Evolutionary conservation across 805 yeast genomes (phyloP).

Genomic region (Candida sonorensis): DNA sequence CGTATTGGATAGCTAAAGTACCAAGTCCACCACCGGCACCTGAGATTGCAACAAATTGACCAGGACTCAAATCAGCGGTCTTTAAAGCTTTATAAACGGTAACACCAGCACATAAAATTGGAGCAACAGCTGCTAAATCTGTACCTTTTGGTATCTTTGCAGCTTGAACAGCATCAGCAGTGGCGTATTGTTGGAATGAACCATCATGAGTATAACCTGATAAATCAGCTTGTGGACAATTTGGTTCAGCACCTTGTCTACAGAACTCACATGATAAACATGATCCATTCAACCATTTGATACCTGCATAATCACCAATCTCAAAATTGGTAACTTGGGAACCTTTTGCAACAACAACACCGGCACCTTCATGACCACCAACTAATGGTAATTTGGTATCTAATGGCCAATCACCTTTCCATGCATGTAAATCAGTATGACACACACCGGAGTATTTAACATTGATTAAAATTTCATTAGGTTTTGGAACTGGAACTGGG

Average conservation of each 20-base stretch:
- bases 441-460: conserved; percentile 83
- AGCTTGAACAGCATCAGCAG: conserved; percentile 84
- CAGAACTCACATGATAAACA: conserved; percentile 71
- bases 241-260: conserved; percentile 56
- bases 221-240: conserved; percentile 62
- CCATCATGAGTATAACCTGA: conserved; percentile 90
- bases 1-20: conserved; percentile 68
- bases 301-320: conserved; percentile 72
- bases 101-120: conserved; percentile 85
- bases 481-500: conserved; percentile 69
- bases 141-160: conserved; percentile 68
- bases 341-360: conserved; percentile 71
- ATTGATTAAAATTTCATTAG: conserved; percentile 68
- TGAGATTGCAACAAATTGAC: conserved; percentile 69
- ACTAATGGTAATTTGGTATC: conserved; percentile 62
- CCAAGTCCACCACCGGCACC: conserved; percentile 86
- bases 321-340: conserved; percentile 56
- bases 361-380: conserved; percentile 86
- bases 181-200: conserved; percentile 83
- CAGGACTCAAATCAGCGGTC: conserved; percentile 65
- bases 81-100: conserved; percentile 87
- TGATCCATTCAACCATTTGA: conserved; percentile 73
- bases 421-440: conserved; percentile 86
- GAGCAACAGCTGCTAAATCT: conserved; percentile 71
- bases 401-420: conserved; percentile 88